Percentiles rank a stretch among this genome's conserved stretches.
Conservation (phyloP, 495 filamentous ascomycete species). For the Penicillium arizonense region DNA sequence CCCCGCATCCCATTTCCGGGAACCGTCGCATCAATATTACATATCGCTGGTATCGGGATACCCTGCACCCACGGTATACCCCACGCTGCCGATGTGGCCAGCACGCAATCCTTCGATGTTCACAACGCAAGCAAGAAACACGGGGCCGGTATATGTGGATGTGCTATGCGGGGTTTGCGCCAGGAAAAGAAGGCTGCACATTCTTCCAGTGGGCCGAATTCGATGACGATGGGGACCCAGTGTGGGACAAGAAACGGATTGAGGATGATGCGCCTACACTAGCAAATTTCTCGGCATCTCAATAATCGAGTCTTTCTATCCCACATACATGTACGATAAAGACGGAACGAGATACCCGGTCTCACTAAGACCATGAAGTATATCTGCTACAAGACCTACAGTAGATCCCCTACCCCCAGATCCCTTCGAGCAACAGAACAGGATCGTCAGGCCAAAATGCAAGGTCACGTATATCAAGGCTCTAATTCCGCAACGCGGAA, state of each 20-base stretch:
- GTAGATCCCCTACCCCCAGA: too few species aligned
- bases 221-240: conserved; percentile 79
- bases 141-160: conserved; percentile 89
- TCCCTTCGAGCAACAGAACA: too few species aligned
- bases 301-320: not conserved
- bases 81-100: conserved; percentile 64
- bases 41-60: conserved; percentile 80
- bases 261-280: conserved; percentile 26
- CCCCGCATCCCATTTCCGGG: conserved; percentile 77
- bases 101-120: conserved; percentile 72
- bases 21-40: conserved; percentile 88
- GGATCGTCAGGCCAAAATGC: too few species aligned
- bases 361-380: not conserved
- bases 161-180: conserved; percentile 76
- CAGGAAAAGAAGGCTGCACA: conserved; percentile 71
- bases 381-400: too few species aligned
- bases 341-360: not conserved
- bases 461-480: not conserved
- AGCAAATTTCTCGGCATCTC: conserved; percentile 31
- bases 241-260: conserved; percentile 46
- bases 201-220: conserved; percentile 93
- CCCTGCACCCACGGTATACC: conserved; percentile 65
- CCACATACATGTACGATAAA: too few species aligned
- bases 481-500: not conserved
- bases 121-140: conserved; percentile 71